phyloP scores from a whole-genome alignment of 352 stramenopile genomes.

The Aphanomyces astaci region DNA sequence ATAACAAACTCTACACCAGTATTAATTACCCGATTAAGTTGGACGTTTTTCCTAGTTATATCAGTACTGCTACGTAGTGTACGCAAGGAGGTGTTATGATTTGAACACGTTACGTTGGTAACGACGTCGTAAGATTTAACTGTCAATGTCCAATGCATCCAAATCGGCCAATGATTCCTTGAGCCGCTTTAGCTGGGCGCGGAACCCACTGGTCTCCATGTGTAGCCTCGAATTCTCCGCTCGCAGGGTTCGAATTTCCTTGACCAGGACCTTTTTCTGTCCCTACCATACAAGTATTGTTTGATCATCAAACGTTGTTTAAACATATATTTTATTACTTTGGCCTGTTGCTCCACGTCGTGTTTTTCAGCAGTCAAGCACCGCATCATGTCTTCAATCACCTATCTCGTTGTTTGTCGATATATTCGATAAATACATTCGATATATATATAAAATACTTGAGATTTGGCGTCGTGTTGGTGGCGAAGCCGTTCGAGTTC shows the following conservation, averaged over 20 bases:
- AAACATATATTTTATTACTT: background rate
- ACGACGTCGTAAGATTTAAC: background rate
- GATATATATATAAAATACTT: constrained; percentile 27
- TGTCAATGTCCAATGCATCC: constrained; percentile 26
- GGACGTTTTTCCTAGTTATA: too few relatives aligned
- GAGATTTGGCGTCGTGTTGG: constrained; percentile 47
- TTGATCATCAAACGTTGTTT: too few relatives aligned
- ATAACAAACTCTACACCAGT: too few relatives aligned
- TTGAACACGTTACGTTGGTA: too few relatives aligned
- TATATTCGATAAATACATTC: background rate
- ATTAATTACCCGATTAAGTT: too few relatives aligned
- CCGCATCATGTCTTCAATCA: constrained; percentile 75
- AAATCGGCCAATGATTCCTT: constrained; percentile 64
- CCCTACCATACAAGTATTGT: constrained; percentile 26
- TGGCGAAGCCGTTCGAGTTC: constrained; percentile 46
- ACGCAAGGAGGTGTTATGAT: too few relatives aligned
- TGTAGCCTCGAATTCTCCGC: constrained; percentile 56
- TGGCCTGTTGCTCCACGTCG: constrained; percentile 50
- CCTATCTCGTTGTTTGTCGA: constrained; percentile 31
- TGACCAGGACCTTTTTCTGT: constrained; percentile 73
- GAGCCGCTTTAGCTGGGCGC: constrained; percentile 66
- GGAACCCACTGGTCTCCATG: constrained; percentile 61
- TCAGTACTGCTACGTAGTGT: too few relatives aligned
- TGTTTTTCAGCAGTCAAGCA: constrained; percentile 67
- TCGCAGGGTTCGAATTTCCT: constrained; percentile 67